Conservation (phyloP, 192 early-diverging fungal species). For the Oehlia diaphana region DNA sequence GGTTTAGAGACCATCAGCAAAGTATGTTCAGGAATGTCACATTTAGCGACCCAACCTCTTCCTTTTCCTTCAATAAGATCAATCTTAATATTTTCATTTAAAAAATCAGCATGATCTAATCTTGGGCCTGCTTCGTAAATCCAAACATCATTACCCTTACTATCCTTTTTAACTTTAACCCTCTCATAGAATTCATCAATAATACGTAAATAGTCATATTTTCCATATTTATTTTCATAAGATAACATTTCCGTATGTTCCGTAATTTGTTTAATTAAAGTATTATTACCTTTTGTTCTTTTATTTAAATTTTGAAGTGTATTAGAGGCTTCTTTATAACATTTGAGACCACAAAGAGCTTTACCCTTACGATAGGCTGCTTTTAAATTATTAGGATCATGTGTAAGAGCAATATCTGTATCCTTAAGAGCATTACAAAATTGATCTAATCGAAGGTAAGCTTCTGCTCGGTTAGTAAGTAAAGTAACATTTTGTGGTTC, state of each 20-base stretch:
- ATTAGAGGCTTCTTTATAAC: neutral
- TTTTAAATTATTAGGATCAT: neutral
- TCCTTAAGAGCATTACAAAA: neutral
- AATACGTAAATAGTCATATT: neutral
- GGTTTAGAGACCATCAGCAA: slow-evolving; percentile 15
- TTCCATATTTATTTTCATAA: neutral
- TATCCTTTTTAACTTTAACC: neutral
- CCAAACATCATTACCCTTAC: neutral
- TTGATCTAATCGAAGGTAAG: neutral
- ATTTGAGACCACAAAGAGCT: slow-evolving; percentile 10
- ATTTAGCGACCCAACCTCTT: slow-evolving; percentile 1
- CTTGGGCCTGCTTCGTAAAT: neutral
- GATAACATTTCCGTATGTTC: neutral
- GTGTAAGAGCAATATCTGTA: neutral
- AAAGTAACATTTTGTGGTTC: neutral
- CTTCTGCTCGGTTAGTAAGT: neutral
- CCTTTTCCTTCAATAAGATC: neutral
- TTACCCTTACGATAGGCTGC: neutral
- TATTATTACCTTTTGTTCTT: neutral
- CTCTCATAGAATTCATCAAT: neutral
- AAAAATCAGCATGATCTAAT: slow-evolving; percentile 7
- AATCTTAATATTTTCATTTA: slow-evolving; percentile 1
- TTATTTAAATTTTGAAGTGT: neutral
- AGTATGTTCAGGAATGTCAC: slow-evolving; percentile 1
- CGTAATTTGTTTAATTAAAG: neutral